These are phyloP conservation scores for Cicer chorassanicum DNA, from an alignment of 306 rosid species.

Conservation along the genomic window DNA sequence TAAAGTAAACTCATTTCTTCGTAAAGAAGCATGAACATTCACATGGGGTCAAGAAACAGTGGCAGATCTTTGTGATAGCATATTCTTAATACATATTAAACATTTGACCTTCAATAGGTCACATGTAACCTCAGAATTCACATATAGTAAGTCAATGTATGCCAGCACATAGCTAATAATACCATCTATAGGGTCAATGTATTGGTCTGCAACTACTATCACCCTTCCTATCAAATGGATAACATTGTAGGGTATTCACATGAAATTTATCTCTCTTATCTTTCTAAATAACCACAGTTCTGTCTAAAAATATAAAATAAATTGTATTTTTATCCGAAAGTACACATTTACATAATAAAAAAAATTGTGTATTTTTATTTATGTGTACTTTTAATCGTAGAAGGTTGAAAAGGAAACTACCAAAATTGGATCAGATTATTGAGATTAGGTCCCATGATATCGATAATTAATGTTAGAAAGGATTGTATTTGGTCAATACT, in stretches of 20 bases:
- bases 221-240: constrained; percentile 11
- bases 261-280: not conserved
- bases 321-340: too few relatives aligned
- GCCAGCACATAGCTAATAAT: constrained; percentile 14
- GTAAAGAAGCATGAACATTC: constrained; percentile 34
- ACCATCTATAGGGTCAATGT: not conserved
- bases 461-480: constrained; percentile 21
- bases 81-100: not conserved
- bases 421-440: too few relatives aligned
- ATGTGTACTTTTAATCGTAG: too few relatives aligned
- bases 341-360: too few relatives aligned
- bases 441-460: not conserved
- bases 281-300: too few relatives aligned
- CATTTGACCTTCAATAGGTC: constrained; percentile 33
- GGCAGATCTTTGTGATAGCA: constrained; percentile 1
- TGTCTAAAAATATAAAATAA: too few relatives aligned
- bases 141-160: constrained; percentile 23
- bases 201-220: constrained; percentile 5
- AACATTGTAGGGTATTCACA: constrained; percentile 37
- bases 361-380: too few relatives aligned
- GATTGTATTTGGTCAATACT: constrained; percentile 23
- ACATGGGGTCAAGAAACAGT: constrained; percentile 19
- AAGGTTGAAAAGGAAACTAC: too few relatives aligned
- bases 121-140: not conserved
- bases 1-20: constrained; percentile 35